Percentiles rank a stretch among this genome's conserved stretches.
These are phyloP conservation scores for Nitzschia sp. DNA, from an alignment of 108 stramenopile genomes.

Conservation along the genomic window DNA sequence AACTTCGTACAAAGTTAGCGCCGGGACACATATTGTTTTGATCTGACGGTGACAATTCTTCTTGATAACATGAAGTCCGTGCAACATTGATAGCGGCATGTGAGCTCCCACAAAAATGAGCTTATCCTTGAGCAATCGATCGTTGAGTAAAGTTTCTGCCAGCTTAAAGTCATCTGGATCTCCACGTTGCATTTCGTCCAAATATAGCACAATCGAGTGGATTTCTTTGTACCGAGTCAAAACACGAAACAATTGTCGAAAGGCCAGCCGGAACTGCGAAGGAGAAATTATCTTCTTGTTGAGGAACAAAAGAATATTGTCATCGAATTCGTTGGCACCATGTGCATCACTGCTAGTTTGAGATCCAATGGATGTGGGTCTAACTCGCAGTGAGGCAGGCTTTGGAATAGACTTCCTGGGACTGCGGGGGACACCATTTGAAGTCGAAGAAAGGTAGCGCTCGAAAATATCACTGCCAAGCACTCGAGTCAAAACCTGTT, in stretches of 20 bases:
- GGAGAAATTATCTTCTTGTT: not conserved
- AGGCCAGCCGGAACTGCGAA: conserved; percentile 5
- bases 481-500: no score
- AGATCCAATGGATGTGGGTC: no score
- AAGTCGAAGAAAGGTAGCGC: no score
- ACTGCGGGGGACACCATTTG: no score
- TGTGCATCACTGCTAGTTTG: no score
- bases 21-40: not conserved
- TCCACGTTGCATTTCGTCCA: conserved; percentile 18
- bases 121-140: not conserved
- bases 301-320: no score
- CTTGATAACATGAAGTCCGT: conserved; percentile 4
- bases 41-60: not conserved
- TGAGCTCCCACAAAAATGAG: conserved; percentile 14
- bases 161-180: conserved; percentile 15
- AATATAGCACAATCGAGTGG: not conserved
- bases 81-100: conserved; percentile 1
- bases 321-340: no score
- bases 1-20: not conserved
- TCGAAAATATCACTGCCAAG: no score
- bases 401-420: no score
- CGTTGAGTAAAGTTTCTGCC: conserved; percentile 9
- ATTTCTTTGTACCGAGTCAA: not conserved
- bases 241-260: conserved; percentile 10
- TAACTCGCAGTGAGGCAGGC: no score